Percentiles rank a stretch among this genome's conserved stretches.
phyloP scores from a whole-genome alignment of 306 rosid species.

The Cucumis sativus region Cucumber_9930_V3 NC_026660.2:27222501-27223000 shows the following conservation, averaged over 20 bases:
- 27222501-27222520: no score
- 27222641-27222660: no score
- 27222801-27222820: neutral
- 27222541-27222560: no score
- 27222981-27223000: neutral
- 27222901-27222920: constrained; percentile 10
- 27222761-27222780: no score
- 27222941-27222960: constrained; percentile 6
- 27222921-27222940: constrained; percentile 21
- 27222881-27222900: constrained; percentile 23
- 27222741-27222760: neutral
- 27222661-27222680: no score
- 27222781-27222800: neutral
- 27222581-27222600: no score
- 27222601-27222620: no score
- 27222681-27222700: no score
- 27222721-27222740: neutral
- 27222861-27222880: constrained; percentile 40
- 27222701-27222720: no score
- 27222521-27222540: no score
- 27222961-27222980: neutral
- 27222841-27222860: constrained; percentile 32
- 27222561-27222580: no score
- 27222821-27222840: constrained; percentile 6
- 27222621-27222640: no score